These are phyloP conservation scores for Pleurotus eryngii DNA, from an alignment of 768 basidiomycete species.

Conservation along the genomic window DNA sequence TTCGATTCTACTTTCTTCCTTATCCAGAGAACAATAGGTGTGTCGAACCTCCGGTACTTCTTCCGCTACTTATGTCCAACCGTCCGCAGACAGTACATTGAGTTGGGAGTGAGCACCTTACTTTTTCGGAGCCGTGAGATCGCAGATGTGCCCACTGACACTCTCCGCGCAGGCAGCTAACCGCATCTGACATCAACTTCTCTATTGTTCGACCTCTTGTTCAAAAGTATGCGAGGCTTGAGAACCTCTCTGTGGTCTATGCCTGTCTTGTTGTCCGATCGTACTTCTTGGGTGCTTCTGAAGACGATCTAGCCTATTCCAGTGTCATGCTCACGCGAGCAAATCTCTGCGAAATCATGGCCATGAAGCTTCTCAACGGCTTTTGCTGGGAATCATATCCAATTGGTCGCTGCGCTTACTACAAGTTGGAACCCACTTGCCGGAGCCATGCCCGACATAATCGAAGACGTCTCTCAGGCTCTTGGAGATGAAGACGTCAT, in stretches of 20 bases:
- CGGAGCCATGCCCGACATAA: slow-evolving; percentile 64
- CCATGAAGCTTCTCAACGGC: slow-evolving; percentile 77
- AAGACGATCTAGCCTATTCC: slow-evolving; percentile 73
- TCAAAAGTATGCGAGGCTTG: slow-evolving; percentile 71
- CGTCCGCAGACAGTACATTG: slow-evolving; percentile 57
- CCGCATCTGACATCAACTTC: slow-evolving; percentile 81
- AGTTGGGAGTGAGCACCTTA: slow-evolving; percentile 67
- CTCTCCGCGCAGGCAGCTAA: slow-evolving; percentile 56
- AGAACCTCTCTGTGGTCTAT: slow-evolving; percentile 73
- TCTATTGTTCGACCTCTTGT: slow-evolving; percentile 75
- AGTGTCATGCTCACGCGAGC: slow-evolving; percentile 67
- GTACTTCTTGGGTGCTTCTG: slow-evolving; percentile 71
- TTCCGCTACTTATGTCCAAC: slow-evolving; percentile 14
- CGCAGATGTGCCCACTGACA: background rate
- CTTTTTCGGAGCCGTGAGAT: background rate
- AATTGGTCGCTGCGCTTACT: slow-evolving; percentile 75
- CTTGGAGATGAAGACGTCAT: slow-evolving; percentile 49
- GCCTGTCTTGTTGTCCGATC: slow-evolving; percentile 75
- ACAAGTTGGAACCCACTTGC: slow-evolving; percentile 83
- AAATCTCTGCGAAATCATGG: slow-evolving; percentile 82
- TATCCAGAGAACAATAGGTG: slow-evolving; percentile 44
- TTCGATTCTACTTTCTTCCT: slow-evolving; percentile 15
- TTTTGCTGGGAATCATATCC: slow-evolving; percentile 79
- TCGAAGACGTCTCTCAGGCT: slow-evolving; percentile 60
- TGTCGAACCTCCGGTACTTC: slow-evolving; percentile 12